These are phyloP conservation scores for Triangularia verruculosa DNA, from an alignment of 2,329 filamentous ascomycete genomes.

Conservation along the genomic window DNA sequence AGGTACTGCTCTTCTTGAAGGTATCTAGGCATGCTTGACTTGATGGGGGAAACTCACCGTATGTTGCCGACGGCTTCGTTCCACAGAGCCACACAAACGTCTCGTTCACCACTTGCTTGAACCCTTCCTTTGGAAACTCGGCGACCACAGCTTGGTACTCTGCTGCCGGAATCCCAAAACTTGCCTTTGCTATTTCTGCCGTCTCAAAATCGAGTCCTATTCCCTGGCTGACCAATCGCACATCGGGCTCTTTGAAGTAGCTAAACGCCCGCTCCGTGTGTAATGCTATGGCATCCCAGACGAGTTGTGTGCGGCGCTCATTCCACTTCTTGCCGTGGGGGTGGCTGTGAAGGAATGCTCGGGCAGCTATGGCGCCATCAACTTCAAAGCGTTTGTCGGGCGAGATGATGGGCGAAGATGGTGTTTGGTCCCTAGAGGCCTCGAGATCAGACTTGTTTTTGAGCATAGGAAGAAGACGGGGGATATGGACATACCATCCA, in stretches of 20 bases:
- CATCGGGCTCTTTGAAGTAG: slow-evolving; percentile 42
- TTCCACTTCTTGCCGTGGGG: slow-evolving; percentile 36
- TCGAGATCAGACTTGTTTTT: background rate
- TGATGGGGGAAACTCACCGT: slow-evolving; percentile 25
- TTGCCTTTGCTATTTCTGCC: slow-evolving; percentile 28
- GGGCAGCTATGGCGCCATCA: slow-evolving; percentile 45
- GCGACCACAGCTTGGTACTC: slow-evolving; percentile 34
- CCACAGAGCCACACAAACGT: slow-evolving; percentile 40
- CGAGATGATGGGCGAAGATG: slow-evolving; percentile 35
- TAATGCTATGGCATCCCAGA: slow-evolving; percentile 50
- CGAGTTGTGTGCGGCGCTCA: slow-evolving; percentile 41
- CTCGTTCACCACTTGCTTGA: slow-evolving; percentile 36
- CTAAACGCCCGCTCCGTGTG: slow-evolving; percentile 40
- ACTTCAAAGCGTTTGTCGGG: slow-evolving; percentile 49
- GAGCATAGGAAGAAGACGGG: background rate
- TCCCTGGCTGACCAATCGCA: slow-evolving; percentile 34
- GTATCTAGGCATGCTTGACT: no score
- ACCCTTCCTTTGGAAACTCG: slow-evolving; percentile 36
- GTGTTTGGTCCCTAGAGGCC: slow-evolving; percentile 29
- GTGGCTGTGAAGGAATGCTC: slow-evolving; percentile 36
- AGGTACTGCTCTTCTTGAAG: no score
- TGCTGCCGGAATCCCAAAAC: slow-evolving; percentile 30
- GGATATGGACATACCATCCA: slow-evolving; percentile 33
- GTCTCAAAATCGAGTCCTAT: slow-evolving; percentile 38
- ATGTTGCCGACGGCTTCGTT: slow-evolving; percentile 40